Base-by-base conservation (phyloP, 176 grass and related monocot species). In the Tuctoria greenei region DNA sequence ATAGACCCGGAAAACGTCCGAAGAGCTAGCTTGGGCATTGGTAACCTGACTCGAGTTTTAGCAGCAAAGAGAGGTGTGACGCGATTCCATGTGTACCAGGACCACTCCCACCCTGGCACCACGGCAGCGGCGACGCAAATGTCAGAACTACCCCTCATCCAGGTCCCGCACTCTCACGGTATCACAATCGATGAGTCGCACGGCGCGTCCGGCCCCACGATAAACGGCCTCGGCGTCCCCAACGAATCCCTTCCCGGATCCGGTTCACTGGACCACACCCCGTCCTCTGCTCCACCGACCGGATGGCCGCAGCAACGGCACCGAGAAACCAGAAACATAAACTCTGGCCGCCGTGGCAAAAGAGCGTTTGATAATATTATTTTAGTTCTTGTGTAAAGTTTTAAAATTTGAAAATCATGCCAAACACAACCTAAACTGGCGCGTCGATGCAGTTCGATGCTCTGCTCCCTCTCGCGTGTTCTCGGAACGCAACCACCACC, bases 221-320 rank as follows among this genome's bases (percentile, higher is more conserved):
- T 75, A 11, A 83, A 83, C 62, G 81, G 45, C 41, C 27, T 28
- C 35, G n/a, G 46, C 4, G 13, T 25, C 69, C 69, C 27, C 0
- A 0, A 2, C 3, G 13, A 17, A n/a, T 0, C 13, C 44, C 10
- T 37, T 20, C 28, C 55, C 74, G 70, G n/a, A 2, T 13, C 61
- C 71, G 61, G 70, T 36, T 82, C 80, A 82, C 71, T 50, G 71
- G 5, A 74, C 80, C 71, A 55, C 18, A 40, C 35, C 69, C 35
- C 79, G 4, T 14, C 27, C 0, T 24, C 21, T 41, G 1, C 69
- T 7, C 59, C 79, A 74, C 67, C 44, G n/a, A 62, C 67, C 6
- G 16, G 5, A 2, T 5, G 23, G 10, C 34, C 35, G 6, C 51
- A 21, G 4, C 24, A 24, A 27, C 54, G 24, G 4, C 12, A 18